phyloP scores from a whole-genome alignment of 2,329 filamentous ascomycete species.

The Drechslera avenae region DNA sequence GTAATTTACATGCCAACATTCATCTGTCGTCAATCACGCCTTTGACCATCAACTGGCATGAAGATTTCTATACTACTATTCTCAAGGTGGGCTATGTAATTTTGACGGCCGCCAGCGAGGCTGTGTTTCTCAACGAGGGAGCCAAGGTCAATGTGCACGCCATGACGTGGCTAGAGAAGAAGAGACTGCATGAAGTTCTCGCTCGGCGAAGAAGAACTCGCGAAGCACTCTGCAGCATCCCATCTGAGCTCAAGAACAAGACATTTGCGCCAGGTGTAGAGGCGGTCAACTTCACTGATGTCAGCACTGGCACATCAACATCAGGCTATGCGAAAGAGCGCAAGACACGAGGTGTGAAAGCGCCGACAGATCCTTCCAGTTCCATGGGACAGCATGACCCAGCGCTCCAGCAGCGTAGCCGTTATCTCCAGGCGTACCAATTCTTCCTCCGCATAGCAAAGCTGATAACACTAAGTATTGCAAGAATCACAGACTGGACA shows the following conservation, averaged over 20 bases:
- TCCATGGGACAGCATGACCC: slow-evolving; percentile 59
- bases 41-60: slow-evolving; percentile 79
- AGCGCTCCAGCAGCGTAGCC: slow-evolving; percentile 75
- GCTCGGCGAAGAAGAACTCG: slow-evolving; percentile 49
- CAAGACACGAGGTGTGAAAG: slow-evolving; percentile 56
- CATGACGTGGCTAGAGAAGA: slow-evolving; percentile 91
- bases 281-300: slow-evolving; percentile 44
- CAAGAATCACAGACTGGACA: slow-evolving; percentile 59
- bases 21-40: slow-evolving; percentile 70
- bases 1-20: slow-evolving; percentile 90
- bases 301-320: slow-evolving; percentile 30
- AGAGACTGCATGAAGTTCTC: slow-evolving; percentile 78
- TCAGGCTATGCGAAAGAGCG: slow-evolving; percentile 71
- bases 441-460: slow-evolving; percentile 77
- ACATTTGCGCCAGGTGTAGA: slow-evolving; percentile 45
- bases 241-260: slow-evolving; percentile 51
- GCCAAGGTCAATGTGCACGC: slow-evolving; percentile 72
- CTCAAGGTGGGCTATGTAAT: slow-evolving; percentile 85
- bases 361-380: slow-evolving; percentile 28
- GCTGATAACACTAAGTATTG: slow-evolving; percentile 65
- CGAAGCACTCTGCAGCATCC: slow-evolving; percentile 46
- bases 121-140: slow-evolving; percentile 93
- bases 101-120: slow-evolving; percentile 91
- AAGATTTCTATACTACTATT: slow-evolving; percentile 94
- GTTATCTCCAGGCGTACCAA: slow-evolving; percentile 77